phyloP scores from a whole-genome alignment of 2,329 filamentous ascomycete species.

The Hypoxylon sp. region DNA sequence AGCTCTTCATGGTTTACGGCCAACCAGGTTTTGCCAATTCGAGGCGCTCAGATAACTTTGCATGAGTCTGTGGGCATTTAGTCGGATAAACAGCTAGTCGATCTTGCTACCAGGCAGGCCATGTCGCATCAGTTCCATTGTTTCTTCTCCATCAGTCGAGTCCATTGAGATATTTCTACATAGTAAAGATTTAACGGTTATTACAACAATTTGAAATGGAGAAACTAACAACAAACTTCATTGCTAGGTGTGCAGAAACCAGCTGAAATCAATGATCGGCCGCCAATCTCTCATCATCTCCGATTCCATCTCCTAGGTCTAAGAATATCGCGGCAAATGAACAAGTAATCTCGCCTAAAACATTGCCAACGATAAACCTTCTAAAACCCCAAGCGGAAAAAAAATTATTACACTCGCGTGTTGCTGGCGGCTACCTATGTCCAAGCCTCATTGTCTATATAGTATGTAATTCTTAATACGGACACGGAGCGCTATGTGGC shows the following conservation, averaged over 20 bases:
- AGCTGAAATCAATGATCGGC: conserved; percentile 37
- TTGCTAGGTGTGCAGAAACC: conserved; percentile 16
- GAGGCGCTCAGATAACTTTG: conserved; percentile 45
- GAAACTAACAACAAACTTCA: conserved; percentile 15
- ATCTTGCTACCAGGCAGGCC: conserved; percentile 40
- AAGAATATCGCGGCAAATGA: conserved; percentile 38
- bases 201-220: conserved; percentile 12
- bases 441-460: conserved; percentile 40
- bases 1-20: conserved; percentile 34
- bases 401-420: conserved; percentile 19
- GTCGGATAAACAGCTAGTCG: conserved; percentile 46
- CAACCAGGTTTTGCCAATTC: conserved; percentile 43
- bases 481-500: conserved; percentile 36
- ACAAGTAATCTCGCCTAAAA: conserved; percentile 34
- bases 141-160: conserved; percentile 24
- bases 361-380: conserved; percentile 16
- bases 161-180: conserved; percentile 35
- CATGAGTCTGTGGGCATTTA: conserved; percentile 47
- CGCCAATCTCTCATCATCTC: conserved; percentile 33
- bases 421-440: conserved; percentile 37
- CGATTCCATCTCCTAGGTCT: conserved; percentile 23
- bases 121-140: conserved; percentile 31
- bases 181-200: too few species aligned
- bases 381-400: conserved; percentile 20
- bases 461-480: conserved; percentile 38